These are phyloP conservation scores for Bolboschoenoplectus hybrid DNA, from an alignment of 202 grass and related monocot species.

Conservation along the genomic window DNA sequence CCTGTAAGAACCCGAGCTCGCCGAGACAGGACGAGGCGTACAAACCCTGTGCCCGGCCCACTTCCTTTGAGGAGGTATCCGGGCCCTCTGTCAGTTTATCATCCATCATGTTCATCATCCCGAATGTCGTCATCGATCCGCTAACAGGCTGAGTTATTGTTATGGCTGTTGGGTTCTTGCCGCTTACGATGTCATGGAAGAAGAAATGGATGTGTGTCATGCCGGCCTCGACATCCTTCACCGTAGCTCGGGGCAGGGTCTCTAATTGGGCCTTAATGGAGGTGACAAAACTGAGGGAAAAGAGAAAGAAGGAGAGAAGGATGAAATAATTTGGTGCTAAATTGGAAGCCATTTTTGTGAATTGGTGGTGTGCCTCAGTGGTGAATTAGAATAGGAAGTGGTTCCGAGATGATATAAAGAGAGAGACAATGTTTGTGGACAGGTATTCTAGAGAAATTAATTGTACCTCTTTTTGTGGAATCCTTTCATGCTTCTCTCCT, in stretches of 20 bases:
- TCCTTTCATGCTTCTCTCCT: neutral
- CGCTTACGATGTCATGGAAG: conserved; percentile 78
- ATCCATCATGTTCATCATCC: conserved; percentile 61
- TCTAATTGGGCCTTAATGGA: conserved; percentile 14
- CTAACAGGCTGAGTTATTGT: conserved; percentile 39
- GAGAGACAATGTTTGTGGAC: neutral
- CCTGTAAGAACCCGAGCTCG: conserved; percentile 57
- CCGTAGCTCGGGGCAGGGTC: neutral
- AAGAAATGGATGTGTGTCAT: conserved; percentile 72
- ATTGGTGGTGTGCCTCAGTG: neutral
- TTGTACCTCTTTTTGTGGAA: neutral
- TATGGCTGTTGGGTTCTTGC: conserved; percentile 51
- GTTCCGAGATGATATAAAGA: conserved; percentile 22
- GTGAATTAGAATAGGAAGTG: neutral
- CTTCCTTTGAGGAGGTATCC: conserved; percentile 30
- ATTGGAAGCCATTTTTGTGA: conserved; percentile 39
- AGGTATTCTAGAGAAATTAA: conserved; percentile 11
- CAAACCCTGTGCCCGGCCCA: conserved; percentile 69
- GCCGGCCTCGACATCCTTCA: neutral
- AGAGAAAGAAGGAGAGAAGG: conserved; percentile 28
- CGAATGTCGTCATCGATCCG: conserved; percentile 36
- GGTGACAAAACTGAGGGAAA: conserved; percentile 21
- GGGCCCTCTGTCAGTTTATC: conserved; percentile 63
- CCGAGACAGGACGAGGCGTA: conserved; percentile 52
- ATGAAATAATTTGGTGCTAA: neutral